phyloP scores from a whole-genome alignment of 2,329 filamentous ascomycete genomes.

The Fusarium luffae region DNA sequence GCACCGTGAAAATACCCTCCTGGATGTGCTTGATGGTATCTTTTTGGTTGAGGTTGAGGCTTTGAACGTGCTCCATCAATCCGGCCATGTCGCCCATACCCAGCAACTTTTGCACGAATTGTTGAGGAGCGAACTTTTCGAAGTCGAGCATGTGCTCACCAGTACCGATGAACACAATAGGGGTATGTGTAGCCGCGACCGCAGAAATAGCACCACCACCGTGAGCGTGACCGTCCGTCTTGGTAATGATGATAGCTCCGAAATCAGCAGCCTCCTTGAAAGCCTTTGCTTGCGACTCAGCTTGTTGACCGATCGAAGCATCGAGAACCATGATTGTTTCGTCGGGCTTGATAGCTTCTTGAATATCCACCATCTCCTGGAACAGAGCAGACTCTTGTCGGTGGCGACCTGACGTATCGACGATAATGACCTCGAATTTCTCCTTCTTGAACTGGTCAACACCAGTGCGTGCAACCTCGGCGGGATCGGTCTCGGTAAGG shows the following conservation, averaged over 20 bases:
- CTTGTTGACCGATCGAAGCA: constrained; percentile 94
- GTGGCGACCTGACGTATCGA: constrained; percentile 95
- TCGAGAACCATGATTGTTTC: constrained; percentile 99
- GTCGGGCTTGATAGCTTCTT: constrained; percentile 84
- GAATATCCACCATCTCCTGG: constrained; percentile 97
- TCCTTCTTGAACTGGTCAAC: constrained; percentile 99
- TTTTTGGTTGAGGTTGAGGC: constrained; percentile 94
- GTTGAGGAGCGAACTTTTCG: constrained; percentile 90
- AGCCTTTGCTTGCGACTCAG: constrained; percentile 91
- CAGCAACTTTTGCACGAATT: constrained; percentile 92
- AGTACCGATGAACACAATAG: constrained; percentile 97
- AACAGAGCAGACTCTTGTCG: constrained; percentile 95
- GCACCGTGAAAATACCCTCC: constrained; percentile 94
- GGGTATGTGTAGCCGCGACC: constrained; percentile 94
- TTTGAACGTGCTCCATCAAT: constrained; percentile 95
- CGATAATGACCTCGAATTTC: constrained; percentile 97
- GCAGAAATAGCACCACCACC: constrained; percentile 98
- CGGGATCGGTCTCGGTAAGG: constrained; percentile 94
- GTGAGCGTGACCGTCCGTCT: constrained; percentile 94
- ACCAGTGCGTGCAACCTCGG: constrained; percentile 91
- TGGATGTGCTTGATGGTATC: constrained; percentile 99
- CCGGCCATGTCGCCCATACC: constrained; percentile 98
- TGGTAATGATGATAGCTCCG: constrained; percentile 98
- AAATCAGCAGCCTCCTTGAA: constrained; percentile 99
- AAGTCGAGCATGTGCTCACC: constrained; percentile 97